Conservation (phyloP, 192 early-diverging fungal genomes). For the Coemansia sp. region DNA sequence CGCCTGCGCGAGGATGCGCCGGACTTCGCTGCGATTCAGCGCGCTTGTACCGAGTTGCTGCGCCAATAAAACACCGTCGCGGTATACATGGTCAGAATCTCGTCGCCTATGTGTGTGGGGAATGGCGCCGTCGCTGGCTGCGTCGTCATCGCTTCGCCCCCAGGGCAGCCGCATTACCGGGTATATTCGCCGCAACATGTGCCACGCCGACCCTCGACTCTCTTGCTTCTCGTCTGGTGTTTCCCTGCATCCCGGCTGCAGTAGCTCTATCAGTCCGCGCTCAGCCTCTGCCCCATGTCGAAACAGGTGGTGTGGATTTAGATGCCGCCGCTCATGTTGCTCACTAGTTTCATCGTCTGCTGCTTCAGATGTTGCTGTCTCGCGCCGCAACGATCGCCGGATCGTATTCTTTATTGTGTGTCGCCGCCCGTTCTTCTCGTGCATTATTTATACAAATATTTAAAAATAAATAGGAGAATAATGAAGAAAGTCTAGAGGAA, state of each 20-base stretch:
- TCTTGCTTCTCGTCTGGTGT: conserved; percentile 9
- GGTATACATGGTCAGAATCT: conserved; percentile 16
- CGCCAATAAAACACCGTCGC: conserved; percentile 18
- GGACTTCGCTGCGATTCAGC: conserved; percentile 20
- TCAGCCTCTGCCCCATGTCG: background rate
- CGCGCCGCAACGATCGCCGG: conserved; percentile 16
- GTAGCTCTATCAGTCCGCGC: conserved; percentile 22
- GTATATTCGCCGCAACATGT: conserved; percentile 9
- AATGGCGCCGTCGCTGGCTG: conserved; percentile 37
- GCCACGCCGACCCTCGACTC: background rate
- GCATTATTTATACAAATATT: conserved; percentile 2
- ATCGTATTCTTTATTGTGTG: conserved; percentile 16
- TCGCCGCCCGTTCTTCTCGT: conserved; percentile 11
- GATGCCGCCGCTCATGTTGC: background rate
- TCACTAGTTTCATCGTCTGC: background rate
- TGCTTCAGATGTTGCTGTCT: conserved; percentile 1
- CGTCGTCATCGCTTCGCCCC: conserved; percentile 21
- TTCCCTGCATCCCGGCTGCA: conserved; percentile 4
- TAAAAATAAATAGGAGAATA: too few relatives aligned
- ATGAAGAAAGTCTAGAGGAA: too few relatives aligned
- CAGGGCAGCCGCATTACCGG: conserved; percentile 1
- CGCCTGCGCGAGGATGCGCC: conserved; percentile 16
- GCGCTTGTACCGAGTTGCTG: conserved; percentile 15
- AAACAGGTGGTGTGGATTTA: conserved; percentile 1
- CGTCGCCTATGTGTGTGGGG: conserved; percentile 15